Evolutionary conservation across 129 eudicot genomes (phyloP).

Genomic region (Rutidosis leptorrhynchoides): DNA sequence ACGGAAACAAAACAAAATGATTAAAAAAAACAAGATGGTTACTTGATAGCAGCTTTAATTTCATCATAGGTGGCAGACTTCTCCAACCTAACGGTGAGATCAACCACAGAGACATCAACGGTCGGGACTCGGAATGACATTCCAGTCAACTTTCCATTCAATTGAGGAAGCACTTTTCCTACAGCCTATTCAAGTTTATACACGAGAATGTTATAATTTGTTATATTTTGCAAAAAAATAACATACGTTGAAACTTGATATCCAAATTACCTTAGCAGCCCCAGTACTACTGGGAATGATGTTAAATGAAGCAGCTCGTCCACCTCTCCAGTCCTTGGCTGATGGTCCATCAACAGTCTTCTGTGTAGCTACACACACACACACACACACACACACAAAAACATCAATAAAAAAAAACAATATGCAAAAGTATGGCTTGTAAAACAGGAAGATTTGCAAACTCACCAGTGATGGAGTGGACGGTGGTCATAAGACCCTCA

Average conservation of each 20-base stretch:
- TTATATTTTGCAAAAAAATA: not conserved
- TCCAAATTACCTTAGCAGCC: slow-evolving; percentile 54
- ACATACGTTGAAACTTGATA: not conserved
- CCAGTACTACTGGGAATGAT: slow-evolving; percentile 78
- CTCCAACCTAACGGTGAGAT: slow-evolving; percentile 79
- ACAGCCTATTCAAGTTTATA: slow-evolving; percentile 51
- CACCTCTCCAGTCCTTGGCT: slow-evolving; percentile 74
- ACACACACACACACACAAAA: too few relatives aligned
- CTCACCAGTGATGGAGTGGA: slow-evolving; percentile 60
- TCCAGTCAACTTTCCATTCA: slow-evolving; percentile 85
- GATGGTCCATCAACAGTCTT: slow-evolving; percentile 77
- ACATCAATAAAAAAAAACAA: not conserved
- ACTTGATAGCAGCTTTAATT: slow-evolving; percentile 85
- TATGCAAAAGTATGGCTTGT: not conserved
- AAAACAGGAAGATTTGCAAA: not conserved
- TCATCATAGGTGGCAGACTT: slow-evolving; percentile 70
- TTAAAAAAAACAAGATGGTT: slow-evolving; percentile 5
- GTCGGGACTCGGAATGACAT: slow-evolving; percentile 90
- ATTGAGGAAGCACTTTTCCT: slow-evolving; percentile 75
- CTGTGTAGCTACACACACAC: slow-evolving; percentile 61
- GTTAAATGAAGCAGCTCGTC: slow-evolving; percentile 74
- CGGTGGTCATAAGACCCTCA: slow-evolving; percentile 78
- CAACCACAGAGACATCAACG: slow-evolving; percentile 88
- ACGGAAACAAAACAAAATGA: not conserved
- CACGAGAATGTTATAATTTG: not conserved